phyloP scores from a whole-genome alignment of 352 stramenopile species.

The Phytophthora brassicae region DNA sequence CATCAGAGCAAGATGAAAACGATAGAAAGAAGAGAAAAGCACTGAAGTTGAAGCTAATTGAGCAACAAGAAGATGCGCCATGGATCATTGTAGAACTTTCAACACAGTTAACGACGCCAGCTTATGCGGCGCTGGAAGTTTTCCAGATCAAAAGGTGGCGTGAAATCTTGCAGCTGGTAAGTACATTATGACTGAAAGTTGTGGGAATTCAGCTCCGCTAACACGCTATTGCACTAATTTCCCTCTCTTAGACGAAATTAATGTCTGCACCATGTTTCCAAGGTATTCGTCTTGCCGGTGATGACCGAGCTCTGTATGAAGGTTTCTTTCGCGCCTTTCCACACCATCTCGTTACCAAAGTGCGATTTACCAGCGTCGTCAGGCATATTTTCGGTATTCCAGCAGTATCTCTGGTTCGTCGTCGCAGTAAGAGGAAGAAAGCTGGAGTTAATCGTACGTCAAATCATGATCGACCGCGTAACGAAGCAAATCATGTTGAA shows the following conservation, averaged over 20 bases:
- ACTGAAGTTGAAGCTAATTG: neutral
- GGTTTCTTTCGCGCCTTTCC: slow-evolving; percentile 71
- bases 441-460: neutral
- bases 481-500: slow-evolving; percentile 10
- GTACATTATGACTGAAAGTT: slow-evolving; percentile 1
- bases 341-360: slow-evolving; percentile 65
- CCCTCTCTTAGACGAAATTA: slow-evolving; percentile 32
- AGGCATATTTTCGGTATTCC: slow-evolving; percentile 53
- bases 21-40: slow-evolving; percentile 7
- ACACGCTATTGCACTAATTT: neutral
- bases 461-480: neutral
- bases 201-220: neutral
- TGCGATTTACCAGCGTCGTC: slow-evolving; percentile 66
- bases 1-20: neutral
- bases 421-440: slow-evolving; percentile 23
- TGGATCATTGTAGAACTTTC: slow-evolving; percentile 28
- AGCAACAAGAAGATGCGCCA: slow-evolving; percentile 22
- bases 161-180: slow-evolving; percentile 54
- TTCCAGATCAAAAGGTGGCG: slow-evolving; percentile 70
- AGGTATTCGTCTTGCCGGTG: slow-evolving; percentile 49
- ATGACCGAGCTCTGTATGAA: slow-evolving; percentile 70
- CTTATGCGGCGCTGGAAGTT: slow-evolving; percentile 55
- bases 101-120: slow-evolving; percentile 10
- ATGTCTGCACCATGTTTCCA: slow-evolving; percentile 48
- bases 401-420: slow-evolving; percentile 15